Evolutionary conservation across 2,329 filamentous ascomycete species (phyloP).

Genomic region (Xylaria sp.): DNA sequence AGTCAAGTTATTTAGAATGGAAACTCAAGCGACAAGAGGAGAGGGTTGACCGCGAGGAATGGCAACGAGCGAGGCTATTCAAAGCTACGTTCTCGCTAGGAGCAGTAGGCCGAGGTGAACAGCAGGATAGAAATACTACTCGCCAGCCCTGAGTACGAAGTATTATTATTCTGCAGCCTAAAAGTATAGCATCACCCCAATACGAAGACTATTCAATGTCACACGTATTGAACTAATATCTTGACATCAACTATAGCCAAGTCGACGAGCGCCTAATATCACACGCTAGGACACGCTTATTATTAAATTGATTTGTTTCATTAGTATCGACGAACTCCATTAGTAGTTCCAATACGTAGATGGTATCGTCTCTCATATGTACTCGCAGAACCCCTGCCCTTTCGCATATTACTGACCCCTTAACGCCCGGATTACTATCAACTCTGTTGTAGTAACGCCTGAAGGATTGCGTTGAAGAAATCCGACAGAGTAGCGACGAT

Average conservation of each 20-base stretch:
- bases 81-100: constrained; percentile 22
- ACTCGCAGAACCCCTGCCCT: constrained; percentile 8
- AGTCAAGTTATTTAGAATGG: constrained; percentile 50
- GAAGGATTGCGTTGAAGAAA: constrained; percentile 39
- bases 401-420: constrained; percentile 22
- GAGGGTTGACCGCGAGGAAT: constrained; percentile 36
- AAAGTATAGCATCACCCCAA: not conserved
- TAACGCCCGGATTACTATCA: not conserved
- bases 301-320: constrained; percentile 13
- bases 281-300: not conserved
- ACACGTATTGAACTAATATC: not conserved
- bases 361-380: constrained; percentile 30
- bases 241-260: not conserved
- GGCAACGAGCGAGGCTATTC: constrained; percentile 31
- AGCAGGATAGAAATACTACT: not conserved
- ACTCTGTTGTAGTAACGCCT: constrained; percentile 33
- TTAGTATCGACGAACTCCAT: constrained; percentile 23
- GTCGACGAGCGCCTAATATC: not conserved
- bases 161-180: not conserved
- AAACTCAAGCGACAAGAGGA: constrained; percentile 41
- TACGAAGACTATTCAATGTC: not conserved
- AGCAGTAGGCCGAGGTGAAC: not conserved
- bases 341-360: constrained; percentile 30
- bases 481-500: constrained; percentile 40
- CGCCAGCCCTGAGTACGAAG: not conserved